Conservation (phyloP, 257 asterid genomes). For the Nicotiana undulata region DNA sequence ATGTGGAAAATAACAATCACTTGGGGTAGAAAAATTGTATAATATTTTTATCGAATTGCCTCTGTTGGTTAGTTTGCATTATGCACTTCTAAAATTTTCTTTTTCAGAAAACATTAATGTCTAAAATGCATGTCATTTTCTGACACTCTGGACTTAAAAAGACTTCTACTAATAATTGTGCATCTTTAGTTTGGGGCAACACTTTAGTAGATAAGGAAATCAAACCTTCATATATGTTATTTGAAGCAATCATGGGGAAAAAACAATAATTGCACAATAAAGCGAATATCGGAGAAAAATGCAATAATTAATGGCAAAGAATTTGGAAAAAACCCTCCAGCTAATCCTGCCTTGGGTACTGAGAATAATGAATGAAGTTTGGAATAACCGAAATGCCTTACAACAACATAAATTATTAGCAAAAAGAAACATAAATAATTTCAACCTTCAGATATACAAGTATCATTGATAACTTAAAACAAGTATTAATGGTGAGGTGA, state of each 20-base stretch:
- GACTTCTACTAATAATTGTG: background rate
- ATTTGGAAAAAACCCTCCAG: background rate
- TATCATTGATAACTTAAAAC: background rate
- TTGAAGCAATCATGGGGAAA: background rate
- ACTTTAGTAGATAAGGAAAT: background rate
- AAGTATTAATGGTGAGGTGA: conserved; percentile 12
- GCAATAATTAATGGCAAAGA: background rate
- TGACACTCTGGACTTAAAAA: background rate
- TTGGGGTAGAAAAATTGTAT: background rate
- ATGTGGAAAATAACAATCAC: too few species aligned
- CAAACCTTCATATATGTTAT: background rate
- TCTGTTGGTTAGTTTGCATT: background rate
- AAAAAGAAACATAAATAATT: too few species aligned
- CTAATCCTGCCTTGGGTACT: conserved; percentile 9
- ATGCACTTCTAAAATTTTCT: background rate
- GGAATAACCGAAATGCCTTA: background rate
- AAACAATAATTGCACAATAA: background rate
- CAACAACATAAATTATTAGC: background rate
- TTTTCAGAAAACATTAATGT: background rate
- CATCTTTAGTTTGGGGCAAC: background rate
- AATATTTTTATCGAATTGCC: background rate
- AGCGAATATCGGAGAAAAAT: background rate
- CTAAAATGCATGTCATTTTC: background rate
- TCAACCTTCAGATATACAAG: background rate
- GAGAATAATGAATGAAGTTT: background rate